Evolutionary conservation across 345 rosid species (phyloP), one percentile per base, ranked within the genome.

Genomic region (Populus alba): DNA sequence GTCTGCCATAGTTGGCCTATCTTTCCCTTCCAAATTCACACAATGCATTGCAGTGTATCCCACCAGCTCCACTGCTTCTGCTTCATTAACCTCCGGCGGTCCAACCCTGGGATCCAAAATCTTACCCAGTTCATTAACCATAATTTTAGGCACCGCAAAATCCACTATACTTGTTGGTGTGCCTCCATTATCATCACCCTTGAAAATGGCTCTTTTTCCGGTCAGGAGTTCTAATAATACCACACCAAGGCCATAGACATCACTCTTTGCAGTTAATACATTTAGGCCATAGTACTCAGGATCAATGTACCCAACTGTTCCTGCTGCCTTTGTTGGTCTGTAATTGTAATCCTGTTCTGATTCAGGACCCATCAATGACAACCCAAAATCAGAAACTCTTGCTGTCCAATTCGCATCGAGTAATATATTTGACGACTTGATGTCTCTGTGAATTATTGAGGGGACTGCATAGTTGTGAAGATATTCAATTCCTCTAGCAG

Each of bases 271-370:
- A 0, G 98, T 95, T 51, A 93, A 76, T 13, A 93, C 95, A 41
- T 92, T 91, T 7, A 91, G 80, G n/a, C 97, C 91, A n/a, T 92
- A 92, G 80, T 93, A 95, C 76, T 95, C 97, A 0, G 98, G 98
- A 83, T 92, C 98, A 16, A 95, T 92, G 86, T 93, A 95, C 11
- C 98, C 98, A 5, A 95, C 90, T 4, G 97, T 93, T 38, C 98
- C 98, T 1, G 92, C 97, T 3, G 97, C 97, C 82, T 90, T 91
- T 68, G 79, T 77, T 8, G 93, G 91, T 78, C 82, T 82, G 38
- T n/a, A 59, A 59, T 23, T 25, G 67, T 80, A 69, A 10, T 90
- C 90, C 1, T 82, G 11, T 11, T 72, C 86, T 3, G 79, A 23
- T 37, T 88, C 95, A 0, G 94, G 89, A 45, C 92, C 92, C 91